Base-by-base conservation (phyloP, 371 early-diverging fungal genomes). In the Rozella allomycis region DNA sequence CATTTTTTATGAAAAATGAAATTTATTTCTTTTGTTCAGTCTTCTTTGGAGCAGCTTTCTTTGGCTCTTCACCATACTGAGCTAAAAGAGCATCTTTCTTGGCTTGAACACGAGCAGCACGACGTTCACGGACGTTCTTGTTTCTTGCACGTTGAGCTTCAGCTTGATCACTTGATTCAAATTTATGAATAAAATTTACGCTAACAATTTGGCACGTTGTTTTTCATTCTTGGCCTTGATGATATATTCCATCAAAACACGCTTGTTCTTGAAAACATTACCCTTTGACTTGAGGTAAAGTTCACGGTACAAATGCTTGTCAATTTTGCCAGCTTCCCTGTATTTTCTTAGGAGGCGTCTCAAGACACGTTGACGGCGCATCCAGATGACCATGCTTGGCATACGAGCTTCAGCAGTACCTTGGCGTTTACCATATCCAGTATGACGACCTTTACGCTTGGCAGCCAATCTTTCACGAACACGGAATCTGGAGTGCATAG, bases 231-330 rank as follows among this genome's bases (percentile, higher is more conserved):
- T 96, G 50, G 86, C 93, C 75, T 91, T 96, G 74, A 87, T 83
- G 65, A 99, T 96, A 73, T 78, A 77, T 69, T 98, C 98, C 81
- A 90, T 88, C 47, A 99, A 63, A 52, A 90, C 90, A 58, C 91
- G 86, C 79, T 90, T 90, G 88, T 90, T 98, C 86, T 97, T 98
- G 79, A 97, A 99, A 44, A 87, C 83, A 70, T 94, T 97, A 80
- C 98, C 99, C 86, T 98, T 99, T 46, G 87, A 65, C 74, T 97
- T 94, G 53, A 87, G 59, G 78, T 97, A 96, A 34, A 94, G 74
- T 49, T 57, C 61, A 67, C 85, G 90, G 78, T 97, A 93, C 70
- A 97, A 65, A 72, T 90, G 91, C 60, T 78, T 71, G 74, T 94
- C 85, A 57, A 99, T 91, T 74, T 94, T 88, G 52, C 82, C 85